Evolutionary conservation across 352 stramenopile genomes (phyloP), one percentile per base, ranked within the genome.

Genomic region (Phytophthora sansomeana): DNA sequence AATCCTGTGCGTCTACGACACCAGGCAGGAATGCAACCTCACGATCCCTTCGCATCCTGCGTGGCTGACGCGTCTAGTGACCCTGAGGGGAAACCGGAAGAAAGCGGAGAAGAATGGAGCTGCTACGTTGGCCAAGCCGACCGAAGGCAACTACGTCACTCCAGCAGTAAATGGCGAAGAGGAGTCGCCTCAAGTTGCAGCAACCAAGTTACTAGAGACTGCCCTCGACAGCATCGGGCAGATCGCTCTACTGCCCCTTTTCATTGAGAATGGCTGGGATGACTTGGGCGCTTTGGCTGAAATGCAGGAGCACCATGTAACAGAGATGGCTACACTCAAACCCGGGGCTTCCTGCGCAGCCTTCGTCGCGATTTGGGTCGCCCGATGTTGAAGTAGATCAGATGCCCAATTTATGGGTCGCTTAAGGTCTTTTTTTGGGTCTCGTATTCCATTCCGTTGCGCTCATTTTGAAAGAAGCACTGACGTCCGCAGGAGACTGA

Each of bases 1-100:
- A 13, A 70, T 77, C 28, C 24, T 74, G 19, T 77, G 62, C 19
- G 64, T 77, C 13, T 74, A 74, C 39, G 58, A 77, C 24, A 62
- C 44, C 4, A 63, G 63, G 5, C 24, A 52, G 29, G 69, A 77
- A 53, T 44, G 38, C 39, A 52, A 55, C 19, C 44, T 77, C 39
- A 41, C 13, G n/a, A 64, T 73, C 6, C 63, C 58, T 43, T 50
- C 28, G 11, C 53, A 69, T n/a, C 61, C 62, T 24, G 38, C 43
- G 26, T 61, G 55, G 36, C 43, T 75, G 19, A 26, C 39, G 19
- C 28, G 48, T 10, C 30, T 59, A 21, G 17, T 38, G 3, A 55
- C 58, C 10, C 21, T 69, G 8, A n/a, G 60, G 29, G 19, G 21
- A 5, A 29, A 44, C 2, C 53, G 8, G 13, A 24, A 49, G 9